phyloP scores from a whole-genome alignment of 768 basidiomycete genomes.

The Boletus vermiculosoides region DNA sequence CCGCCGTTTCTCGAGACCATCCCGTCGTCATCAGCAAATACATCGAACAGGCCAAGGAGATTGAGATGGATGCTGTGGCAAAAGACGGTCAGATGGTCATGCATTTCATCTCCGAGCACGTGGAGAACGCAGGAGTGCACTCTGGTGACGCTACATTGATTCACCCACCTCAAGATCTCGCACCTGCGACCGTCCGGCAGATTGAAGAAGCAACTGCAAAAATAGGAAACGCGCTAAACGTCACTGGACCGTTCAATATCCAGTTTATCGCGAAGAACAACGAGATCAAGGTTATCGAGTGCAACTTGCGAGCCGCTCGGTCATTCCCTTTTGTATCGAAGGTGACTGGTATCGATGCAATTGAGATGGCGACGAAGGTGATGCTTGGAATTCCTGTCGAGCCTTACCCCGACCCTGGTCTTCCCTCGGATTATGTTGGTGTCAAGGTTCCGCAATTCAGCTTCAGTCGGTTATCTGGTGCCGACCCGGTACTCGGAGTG shows the following conservation, averaged over 20 bases:
- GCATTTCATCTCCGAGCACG: conserved; percentile 99
- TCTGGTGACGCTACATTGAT: conserved; percentile 98
- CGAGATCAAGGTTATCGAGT: conserved; percentile 99
- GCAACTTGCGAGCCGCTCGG: conserved; percentile 94
- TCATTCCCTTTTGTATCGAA: conserved; percentile 99
- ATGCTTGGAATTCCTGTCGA: conserved; percentile 92
- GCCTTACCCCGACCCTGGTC: conserved; percentile 82
- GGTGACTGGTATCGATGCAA: conserved; percentile 95
- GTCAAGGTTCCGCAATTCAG: conserved; percentile 99
- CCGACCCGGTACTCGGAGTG: conserved; percentile 95
- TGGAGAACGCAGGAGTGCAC: conserved; percentile 98
- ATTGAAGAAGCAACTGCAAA: conserved; percentile 97
- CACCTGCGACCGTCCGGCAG: conserved; percentile 92
- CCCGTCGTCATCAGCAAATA: conserved; percentile 99
- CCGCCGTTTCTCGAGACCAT: conserved; percentile 93
- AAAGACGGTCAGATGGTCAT: conserved; percentile 97
- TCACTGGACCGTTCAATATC: conserved; percentile 98
- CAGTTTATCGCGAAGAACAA: conserved; percentile 99
- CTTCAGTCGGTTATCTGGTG: conserved; percentile 93
- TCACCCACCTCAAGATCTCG: conserved; percentile 96
- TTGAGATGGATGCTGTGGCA: conserved; percentile 99
- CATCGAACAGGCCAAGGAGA: conserved; percentile 99
- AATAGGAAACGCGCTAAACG: conserved; percentile 96
- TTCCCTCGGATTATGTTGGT: conserved; percentile 93
- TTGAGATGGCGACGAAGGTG: conserved; percentile 98